These are phyloP conservation scores for Thinopyrum obtusiflorum DNA, from an alignment of 202 grass and related monocot genomes.

Conservation along the genomic window DNA sequence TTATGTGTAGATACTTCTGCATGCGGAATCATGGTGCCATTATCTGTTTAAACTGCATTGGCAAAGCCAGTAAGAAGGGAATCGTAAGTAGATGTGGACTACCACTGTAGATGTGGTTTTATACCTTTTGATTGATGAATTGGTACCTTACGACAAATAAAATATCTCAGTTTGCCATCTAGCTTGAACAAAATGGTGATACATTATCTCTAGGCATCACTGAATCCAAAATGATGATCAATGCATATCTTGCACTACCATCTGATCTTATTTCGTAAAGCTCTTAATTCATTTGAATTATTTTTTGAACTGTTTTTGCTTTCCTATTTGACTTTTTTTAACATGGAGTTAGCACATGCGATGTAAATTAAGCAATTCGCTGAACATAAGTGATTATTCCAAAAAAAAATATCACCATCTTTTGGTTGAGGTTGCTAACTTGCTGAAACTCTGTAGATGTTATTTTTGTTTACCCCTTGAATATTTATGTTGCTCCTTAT, in stretches of 20 bases:
- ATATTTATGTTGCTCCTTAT: neutral
- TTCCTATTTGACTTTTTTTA: neutral
- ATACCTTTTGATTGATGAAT: neutral
- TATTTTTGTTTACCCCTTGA: neutral
- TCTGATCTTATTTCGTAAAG: neutral
- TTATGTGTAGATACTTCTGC: neutral
- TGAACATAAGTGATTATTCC: neutral
- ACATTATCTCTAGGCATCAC: neutral
- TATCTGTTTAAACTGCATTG: neutral
- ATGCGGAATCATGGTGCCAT: neutral
- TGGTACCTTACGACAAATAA: neutral
- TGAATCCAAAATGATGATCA: neutral
- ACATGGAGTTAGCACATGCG: neutral
- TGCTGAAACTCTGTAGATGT: neutral
- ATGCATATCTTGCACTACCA: neutral
- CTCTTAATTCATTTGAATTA: neutral
- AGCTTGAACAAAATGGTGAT: neutral
- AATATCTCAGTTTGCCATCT: neutral
- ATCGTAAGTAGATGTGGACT: neutral
- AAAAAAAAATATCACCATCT: neutral
- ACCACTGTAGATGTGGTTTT: neutral
- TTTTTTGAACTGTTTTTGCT: neutral
- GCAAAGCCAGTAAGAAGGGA: neutral
- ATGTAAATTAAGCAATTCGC: neutral
- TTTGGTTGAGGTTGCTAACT: neutral